Percentiles rank a stretch among this genome's conserved stretches.
phyloP scores from a whole-genome alignment of 2,329 filamentous ascomycete genomes.

The Podosphaera fusca region DNA sequence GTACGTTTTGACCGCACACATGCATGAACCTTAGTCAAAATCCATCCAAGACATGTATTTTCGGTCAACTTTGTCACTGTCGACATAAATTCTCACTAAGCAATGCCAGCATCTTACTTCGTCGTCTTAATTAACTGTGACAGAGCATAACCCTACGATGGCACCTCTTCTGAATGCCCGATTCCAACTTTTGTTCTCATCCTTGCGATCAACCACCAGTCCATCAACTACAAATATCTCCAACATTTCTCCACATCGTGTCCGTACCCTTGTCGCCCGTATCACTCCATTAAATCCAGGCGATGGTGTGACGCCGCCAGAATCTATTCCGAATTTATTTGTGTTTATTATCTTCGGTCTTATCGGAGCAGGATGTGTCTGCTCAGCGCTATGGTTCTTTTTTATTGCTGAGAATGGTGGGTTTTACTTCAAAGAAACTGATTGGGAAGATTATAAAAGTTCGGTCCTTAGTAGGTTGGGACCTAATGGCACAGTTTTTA shows the following conservation, averaged over 20 bases:
- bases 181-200: background rate
- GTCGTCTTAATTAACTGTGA: no score
- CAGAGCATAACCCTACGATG: background rate
- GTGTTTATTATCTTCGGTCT: conserved; percentile 48
- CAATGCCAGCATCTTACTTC: no score
- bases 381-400: conserved; percentile 84
- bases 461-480: conserved; percentile 77
- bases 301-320: conserved; percentile 27
- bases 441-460: conserved; percentile 98
- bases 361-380: conserved; percentile 13
- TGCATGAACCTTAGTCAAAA: no score
- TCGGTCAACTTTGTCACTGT: no score
- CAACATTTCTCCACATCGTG: background rate
- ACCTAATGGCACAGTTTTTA: conserved; percentile 68
- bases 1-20: no score
- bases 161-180: background rate
- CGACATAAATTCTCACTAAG: no score
- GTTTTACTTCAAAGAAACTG: conserved; percentile 60
- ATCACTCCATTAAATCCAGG: conserved; percentile 17
- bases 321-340: conserved; percentile 32
- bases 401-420: conserved; percentile 95
- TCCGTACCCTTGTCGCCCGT: conserved; percentile 5
- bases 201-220: background rate
- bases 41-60: no score
- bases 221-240: background rate